Base-by-base conservation (phyloP, 2,329 filamentous ascomycete genomes). In the Sporothrix curviconia region DNA sequence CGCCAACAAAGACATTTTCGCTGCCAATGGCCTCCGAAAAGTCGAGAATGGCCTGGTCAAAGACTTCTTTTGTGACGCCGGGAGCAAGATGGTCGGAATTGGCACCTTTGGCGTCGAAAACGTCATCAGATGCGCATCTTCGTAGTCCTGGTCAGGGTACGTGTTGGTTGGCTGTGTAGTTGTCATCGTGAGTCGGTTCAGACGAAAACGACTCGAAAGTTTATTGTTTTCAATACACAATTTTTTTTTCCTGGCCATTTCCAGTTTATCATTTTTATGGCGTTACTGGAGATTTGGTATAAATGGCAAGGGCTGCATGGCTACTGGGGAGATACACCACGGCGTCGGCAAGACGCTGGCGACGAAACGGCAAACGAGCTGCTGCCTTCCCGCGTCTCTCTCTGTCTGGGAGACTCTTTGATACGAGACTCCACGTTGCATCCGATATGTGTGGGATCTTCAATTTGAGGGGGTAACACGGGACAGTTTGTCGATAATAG, bases 121-220 rank as follows among this genome's bases (percentile, higher is more conserved):
- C 24, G 72, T 67, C 11, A 65, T 68, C 37, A 66, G 66, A 58
- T 75, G 72, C 0, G 69, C 71, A 7, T 64, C 63, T 61, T 74
- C 71, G 56, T 74, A 74, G 36, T 70, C 63, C 8, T 66, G 60
- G 52, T 75, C 68, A 19, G 62, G 59, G 59, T 74, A 75, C 36
- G 47, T 51, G 19, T 56, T 56, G n/a, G 42, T 7, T 12, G 54
- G 54, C 44, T 32, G 44, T 3, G 25, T 8, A 17, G 54, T 17
- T 9, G 32, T 56, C 54, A 50, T 56, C 4, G 24, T 50, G 39
- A 30, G 15, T 3, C 17, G 4, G 32, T 34, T 14, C 9, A 4
- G 32, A 34, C 3, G 32, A 34, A 3, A 3, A 34, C 14, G 32
- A 11, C 7, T 8, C 9, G 32, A 34, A 11, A 34, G 9, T 37